Evolutionary conservation across 164 flowering plant genomes (phyloP).

Genomic region (Echeveria elegans): DNA sequence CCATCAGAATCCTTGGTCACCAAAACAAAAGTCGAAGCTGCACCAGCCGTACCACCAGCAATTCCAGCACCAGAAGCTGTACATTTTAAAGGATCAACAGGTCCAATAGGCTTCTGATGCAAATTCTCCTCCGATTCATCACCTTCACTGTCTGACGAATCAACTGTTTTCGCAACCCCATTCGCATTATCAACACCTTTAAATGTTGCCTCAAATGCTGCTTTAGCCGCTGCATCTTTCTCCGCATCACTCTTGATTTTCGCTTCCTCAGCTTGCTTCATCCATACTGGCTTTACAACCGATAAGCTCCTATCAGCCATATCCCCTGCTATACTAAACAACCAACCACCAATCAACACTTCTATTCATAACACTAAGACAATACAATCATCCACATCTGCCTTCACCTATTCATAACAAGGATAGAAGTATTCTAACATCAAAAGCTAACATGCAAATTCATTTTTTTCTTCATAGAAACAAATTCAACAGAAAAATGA

Average conservation of each 20-base stretch:
- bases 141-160: constrained; percentile 52
- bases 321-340: constrained; percentile 4
- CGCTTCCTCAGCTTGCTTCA: constrained; percentile 96
- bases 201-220: constrained; percentile 98
- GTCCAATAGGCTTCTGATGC: constrained; percentile 68
- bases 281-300: constrained; percentile 67
- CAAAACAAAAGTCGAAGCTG: constrained; percentile 55
- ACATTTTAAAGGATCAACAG: constrained; percentile 78
- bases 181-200: constrained; percentile 40
- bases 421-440: too few relatives aligned
- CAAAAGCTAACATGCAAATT: too few relatives aligned
- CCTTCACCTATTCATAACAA: too few relatives aligned
- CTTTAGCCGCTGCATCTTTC: constrained; percentile 90
- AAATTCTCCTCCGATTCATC: constrained; percentile 53
- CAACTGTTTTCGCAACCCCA: constrained; percentile 15
- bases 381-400: too few relatives aligned
- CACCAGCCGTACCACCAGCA: constrained; percentile 84
- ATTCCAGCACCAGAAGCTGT: constrained; percentile 88
- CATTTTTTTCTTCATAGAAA: too few relatives aligned
- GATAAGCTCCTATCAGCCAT: constrained; percentile 46
- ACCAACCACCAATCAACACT: too few relatives aligned
- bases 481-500: too few relatives aligned
- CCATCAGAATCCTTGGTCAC: constrained; percentile 81
- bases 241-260: constrained; percentile 90
- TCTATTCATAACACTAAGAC: background rate